Base-by-base conservation (phyloP, 768 basidiomycete species). In the Tricholoma matsutake region DNA sequence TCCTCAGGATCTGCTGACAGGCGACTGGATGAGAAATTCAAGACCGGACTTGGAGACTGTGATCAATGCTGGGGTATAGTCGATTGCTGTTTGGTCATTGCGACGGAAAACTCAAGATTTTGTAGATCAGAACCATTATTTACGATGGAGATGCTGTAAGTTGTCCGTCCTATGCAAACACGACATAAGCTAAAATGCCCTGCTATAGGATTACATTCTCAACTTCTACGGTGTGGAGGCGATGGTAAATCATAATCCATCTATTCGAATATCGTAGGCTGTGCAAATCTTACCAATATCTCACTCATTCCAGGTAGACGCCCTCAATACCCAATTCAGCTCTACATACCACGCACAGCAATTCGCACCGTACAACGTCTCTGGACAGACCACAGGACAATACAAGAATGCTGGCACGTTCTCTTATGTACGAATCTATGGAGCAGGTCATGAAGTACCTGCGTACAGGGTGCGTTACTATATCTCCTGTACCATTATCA, bases 361-460 rank as follows among this genome's bases (percentile, higher is more conserved):
- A 0, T 85, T 84, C 68, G 63, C 76, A 10, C 75, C 75, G 51
- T 86, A 77, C 71, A 83, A 75, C 0, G 85, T 87, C 14, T 67
- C 74, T 1, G 85, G 85, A 0, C 75, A 80, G 58, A 59, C 69
- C 2, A 73, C 85, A 4, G 86, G 84, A 3, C 69, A 81, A 34
- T 85, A 73, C 73, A 86, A 86, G 74, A 85, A 84, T 60, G 83
- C 85, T 4, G 85, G 84, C 10, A 82, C 75, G 1, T 76, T 79
- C 68, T 83, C 84, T 7, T 86, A 85, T 62, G 67, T 86, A 13
- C 77, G 84, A 9, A 76, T 85, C 31, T 81, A 72, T 60, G 77
- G 77, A 9, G 78, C 81, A 20, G 80, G 79, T 0, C 80, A 82
- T 60, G 78, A 81, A 58, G 80, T 81, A 14, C 79, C 81, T 28